A percentile compares a stretch with the other conserved stretches of the same genome.
phyloP scores from a whole-genome alignment of 2,329 filamentous ascomycete species.

The Fusarium sp. region DNA sequence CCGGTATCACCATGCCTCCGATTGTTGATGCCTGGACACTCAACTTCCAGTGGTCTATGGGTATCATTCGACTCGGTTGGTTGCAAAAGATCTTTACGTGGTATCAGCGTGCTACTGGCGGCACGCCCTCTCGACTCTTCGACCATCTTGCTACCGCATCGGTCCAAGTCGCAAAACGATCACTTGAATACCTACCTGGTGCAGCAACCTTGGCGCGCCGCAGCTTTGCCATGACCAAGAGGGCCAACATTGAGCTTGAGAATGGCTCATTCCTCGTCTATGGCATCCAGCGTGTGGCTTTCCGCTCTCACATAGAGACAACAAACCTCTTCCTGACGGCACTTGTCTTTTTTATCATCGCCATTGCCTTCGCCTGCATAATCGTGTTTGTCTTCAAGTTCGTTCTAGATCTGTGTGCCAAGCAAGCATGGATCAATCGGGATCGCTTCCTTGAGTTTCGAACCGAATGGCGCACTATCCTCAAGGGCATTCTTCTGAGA shows the following conservation, averaged over 20 bases:
- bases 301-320: constrained; percentile 82
- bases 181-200: constrained; percentile 54
- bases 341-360: constrained; percentile 86
- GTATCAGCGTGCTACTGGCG: constrained; percentile 95
- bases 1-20: constrained; percentile 81
- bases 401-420: constrained; percentile 78
- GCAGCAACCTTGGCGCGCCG: constrained; percentile 63
- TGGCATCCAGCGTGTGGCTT: constrained; percentile 92
- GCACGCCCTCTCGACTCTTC: constrained; percentile 81
- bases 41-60: constrained; percentile 98
- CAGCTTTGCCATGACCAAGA: constrained; percentile 64
- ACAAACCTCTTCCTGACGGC: constrained; percentile 96
- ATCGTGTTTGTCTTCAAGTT: constrained; percentile 83
- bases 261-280: constrained; percentile 72
- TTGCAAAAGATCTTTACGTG: constrained; percentile 90
- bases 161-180: constrained; percentile 79
- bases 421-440: constrained; percentile 78
- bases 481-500: constrained; percentile 93
- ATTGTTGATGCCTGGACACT: constrained; percentile 94
- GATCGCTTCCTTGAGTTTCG: constrained; percentile 94
- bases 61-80: constrained; percentile 85
- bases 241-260: constrained; percentile 63
- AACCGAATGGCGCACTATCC: constrained; percentile 89
- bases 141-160: constrained; percentile 79
- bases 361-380: constrained; percentile 78